These are phyloP conservation scores for Boletellus deceptivus DNA, from an alignment of 1,284 basidiomycete species.

Conservation along the genomic window DNA sequence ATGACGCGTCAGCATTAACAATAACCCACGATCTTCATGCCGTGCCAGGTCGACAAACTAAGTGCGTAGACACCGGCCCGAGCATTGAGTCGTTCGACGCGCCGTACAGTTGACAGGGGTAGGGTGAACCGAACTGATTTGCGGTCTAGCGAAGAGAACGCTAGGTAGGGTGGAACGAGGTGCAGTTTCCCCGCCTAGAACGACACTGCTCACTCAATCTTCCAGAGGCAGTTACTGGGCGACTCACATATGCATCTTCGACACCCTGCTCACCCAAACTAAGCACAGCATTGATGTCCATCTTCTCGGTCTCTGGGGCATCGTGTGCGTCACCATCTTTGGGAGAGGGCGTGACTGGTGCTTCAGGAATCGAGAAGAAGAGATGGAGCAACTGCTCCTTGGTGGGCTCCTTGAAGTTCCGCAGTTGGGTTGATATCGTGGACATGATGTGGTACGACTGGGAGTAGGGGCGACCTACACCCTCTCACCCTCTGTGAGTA, in stretches of 20 bases:
- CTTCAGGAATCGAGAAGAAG: constrained; percentile 79
- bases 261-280: constrained; percentile 76
- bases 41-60: constrained; percentile 93
- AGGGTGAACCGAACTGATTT: constrained; percentile 91
- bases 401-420: constrained; percentile 87
- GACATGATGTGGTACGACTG: constrained; percentile 48
- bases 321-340: constrained; percentile 26
- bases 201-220: neutral
- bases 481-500: constrained; percentile 1
- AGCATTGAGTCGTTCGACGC: constrained; percentile 93
- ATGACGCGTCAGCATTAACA: neutral
- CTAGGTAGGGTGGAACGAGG: constrained; percentile 86
- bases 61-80: constrained; percentile 94
- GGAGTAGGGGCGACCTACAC: neutral
- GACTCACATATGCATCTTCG: constrained; percentile 90
- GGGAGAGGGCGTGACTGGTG: constrained; percentile 1
- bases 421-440: constrained; percentile 79
- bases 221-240: neutral
- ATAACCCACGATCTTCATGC: constrained; percentile 85
- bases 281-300: constrained; percentile 91
- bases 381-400: constrained; percentile 80
- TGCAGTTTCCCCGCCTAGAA: constrained; percentile 86
- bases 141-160: constrained; percentile 89
- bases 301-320: constrained; percentile 54
- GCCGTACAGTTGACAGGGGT: constrained; percentile 88